A percentile compares a stretch with the other conserved stretches of the same genome.
These are phyloP conservation scores for Eucalyptus cloeziana DNA, from an alignment of 345 rosid species.

Conservation along the genomic window DNA sequence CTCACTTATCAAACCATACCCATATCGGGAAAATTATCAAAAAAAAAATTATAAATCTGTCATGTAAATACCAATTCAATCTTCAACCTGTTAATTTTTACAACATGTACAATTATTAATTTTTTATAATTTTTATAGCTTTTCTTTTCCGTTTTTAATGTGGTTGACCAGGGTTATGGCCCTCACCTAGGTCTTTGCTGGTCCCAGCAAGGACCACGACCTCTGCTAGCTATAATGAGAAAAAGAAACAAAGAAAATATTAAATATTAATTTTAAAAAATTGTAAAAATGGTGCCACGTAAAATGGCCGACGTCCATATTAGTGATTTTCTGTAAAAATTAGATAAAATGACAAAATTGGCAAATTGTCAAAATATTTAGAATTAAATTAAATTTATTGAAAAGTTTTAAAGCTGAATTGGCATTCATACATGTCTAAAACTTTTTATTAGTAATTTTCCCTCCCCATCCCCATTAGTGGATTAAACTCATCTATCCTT, in stretches of 20 bases:
- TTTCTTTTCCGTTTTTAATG: neutral
- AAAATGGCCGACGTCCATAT: neutral
- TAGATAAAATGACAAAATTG: neutral
- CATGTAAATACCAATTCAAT: no score
- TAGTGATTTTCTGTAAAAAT: neutral
- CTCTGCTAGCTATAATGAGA: neutral
- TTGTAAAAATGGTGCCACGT: accelerated
- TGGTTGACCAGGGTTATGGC: neutral
- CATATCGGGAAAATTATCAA: neutral
- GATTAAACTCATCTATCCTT: neutral
- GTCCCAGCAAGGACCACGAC: neutral
- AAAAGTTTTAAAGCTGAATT: no score
- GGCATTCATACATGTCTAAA: no score
- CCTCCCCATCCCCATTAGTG: neutral
- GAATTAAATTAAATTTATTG: no score
- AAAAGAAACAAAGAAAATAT: no score
- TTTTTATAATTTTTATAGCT: no score
- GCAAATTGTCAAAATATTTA: no score
- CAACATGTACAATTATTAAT: no score
- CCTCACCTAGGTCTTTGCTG: neutral
- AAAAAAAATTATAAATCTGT: no score
- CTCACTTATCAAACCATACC: neutral
- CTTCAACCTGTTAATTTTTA: no score
- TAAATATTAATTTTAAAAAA: no score
- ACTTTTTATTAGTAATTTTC: neutral